Conservation (phyloP, 305 asterid species). For the Fraxinus baroniana region DNA sequence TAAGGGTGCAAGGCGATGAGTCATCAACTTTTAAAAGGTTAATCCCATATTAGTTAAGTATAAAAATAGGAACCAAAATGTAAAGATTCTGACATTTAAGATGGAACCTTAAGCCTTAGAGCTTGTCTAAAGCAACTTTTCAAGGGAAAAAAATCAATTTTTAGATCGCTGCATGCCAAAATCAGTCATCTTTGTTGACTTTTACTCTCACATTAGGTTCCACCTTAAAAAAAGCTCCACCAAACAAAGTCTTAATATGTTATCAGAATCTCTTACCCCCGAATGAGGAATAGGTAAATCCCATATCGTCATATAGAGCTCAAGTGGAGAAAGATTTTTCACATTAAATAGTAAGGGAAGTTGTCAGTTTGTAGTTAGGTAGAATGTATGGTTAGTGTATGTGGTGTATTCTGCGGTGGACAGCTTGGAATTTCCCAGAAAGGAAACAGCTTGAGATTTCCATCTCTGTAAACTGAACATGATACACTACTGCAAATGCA, state of each 20-base stretch:
- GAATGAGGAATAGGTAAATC: neutral
- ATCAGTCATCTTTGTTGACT: too few relatives aligned
- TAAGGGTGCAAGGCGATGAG: neutral
- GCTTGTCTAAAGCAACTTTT: too few relatives aligned
- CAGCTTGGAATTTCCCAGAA: neutral
- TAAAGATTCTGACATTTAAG: neutral
- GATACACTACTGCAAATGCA: neutral
- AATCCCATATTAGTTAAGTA: neutral
- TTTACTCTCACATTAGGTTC: too few relatives aligned
- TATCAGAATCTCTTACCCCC: neutral
- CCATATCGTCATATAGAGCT: neutral
- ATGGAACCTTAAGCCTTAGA: too few relatives aligned
- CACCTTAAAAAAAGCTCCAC: too few relatives aligned
- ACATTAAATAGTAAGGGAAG: neutral
- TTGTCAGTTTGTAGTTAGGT: neutral
- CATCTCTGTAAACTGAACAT: neutral
- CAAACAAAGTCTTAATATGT: too few relatives aligned
- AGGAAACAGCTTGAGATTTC: neutral
- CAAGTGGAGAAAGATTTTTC: neutral
- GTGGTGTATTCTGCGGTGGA: neutral
- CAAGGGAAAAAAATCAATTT: too few relatives aligned
- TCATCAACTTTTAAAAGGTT: neutral
- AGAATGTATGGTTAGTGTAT: neutral
- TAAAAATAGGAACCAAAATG: too few relatives aligned
- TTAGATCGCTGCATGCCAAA: too few relatives aligned